Base-by-base conservation (phyloP, 1,284 basidiomycete species). In the Fistulinella cinereoalba region DNA sequence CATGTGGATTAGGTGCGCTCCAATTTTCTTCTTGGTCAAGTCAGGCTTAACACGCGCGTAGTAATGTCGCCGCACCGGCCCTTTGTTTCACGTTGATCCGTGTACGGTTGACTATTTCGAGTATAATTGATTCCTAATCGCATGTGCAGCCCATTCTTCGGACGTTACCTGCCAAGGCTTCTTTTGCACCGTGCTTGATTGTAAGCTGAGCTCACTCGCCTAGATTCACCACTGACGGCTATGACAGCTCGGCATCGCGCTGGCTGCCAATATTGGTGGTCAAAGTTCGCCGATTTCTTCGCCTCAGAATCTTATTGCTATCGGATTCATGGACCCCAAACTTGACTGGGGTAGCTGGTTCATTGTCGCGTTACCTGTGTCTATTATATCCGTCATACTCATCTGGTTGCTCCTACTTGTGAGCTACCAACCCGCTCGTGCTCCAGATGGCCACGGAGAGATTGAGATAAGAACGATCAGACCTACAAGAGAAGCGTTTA, bases 251-350 rank as follows among this genome's bases (percentile, higher is more conserved):
- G 95, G 90, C 9, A 99, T 99, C 51, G 97, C 97, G 1, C 79
- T 99, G 5, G 94, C 96, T 0, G 93, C 95, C 27, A 99, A 99
- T 68, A 96, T 99, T 51, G 97, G 97, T n/a, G 94, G 94, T 0
- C 93, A 96, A 70, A 90, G 86, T 45, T 97, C 93, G 2, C 94
- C 93, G 5, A 89, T 89, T 29, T 97, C 95, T 0, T 97, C 94
- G 0, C 96, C 97, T 1, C 97, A 99, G 68, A 99, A 99, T 67
- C 78, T 98, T 23, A 98, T 99, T 56, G 95, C 96, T 3, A 73
- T 98, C 11, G 74, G 81, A 39, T 82, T 78, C 25, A 98, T 99
- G 96, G 82, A 92, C 41, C 85, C 88, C 4, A 80, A 81, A 5
- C 72, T 98, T 2, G 88, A 88, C 56, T 99, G 96, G 96, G 80